Evolutionary conservation across 75 land plant species (phyloP), one percentile per base, ranked within the genome.

Genomic region (Pinus albicaulis): DNA sequence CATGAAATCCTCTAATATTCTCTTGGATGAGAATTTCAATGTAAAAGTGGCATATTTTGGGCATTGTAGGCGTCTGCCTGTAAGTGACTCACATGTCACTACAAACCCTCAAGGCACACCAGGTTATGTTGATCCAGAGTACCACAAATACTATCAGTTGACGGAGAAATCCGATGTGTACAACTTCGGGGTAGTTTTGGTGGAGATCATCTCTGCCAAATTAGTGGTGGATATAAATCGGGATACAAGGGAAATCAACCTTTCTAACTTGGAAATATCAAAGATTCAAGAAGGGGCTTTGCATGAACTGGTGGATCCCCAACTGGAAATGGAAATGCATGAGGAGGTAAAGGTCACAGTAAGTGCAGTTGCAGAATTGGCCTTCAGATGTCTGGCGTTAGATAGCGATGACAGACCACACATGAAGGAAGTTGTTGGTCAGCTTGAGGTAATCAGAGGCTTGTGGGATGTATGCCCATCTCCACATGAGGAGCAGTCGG

Each of bases 151-250:
- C 77, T 90, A 86, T 56, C 88, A 86, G 68, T 81, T 91, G n/a
- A 91, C 93, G 0, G 93, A 91, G 60, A 91, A 91, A 66, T 85
- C 88, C 7, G 93, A 91, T 79, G 93, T 91, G 17, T 91, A 91
- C 75, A 88, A 89, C 36, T 91, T 88, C 72, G 91, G 91, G 5
- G 90, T 26, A 31, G 91, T 89, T 5, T 76, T 89, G 57, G 81
- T 89, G 57, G 91, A 89, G 59, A 82, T 86, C 22, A 77, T 89
- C 36, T 89, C 89, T 73, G 91, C 86, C 2, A 69, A 89, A 4
- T 82, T 89, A 20, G 91, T 84, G 11, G 87, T 89, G 74, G 82
- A 89, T 59, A 83, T 83, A 7, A 81, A 25, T 31, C 75, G 84
- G 36, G 77, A 84, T 25, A 81, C 65, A 66, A 89, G 84, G 20